These are phyloP conservation scores for Candida dendrica DNA, from an alignment of 805 yeast species.

Conservation along the genomic window DNA sequence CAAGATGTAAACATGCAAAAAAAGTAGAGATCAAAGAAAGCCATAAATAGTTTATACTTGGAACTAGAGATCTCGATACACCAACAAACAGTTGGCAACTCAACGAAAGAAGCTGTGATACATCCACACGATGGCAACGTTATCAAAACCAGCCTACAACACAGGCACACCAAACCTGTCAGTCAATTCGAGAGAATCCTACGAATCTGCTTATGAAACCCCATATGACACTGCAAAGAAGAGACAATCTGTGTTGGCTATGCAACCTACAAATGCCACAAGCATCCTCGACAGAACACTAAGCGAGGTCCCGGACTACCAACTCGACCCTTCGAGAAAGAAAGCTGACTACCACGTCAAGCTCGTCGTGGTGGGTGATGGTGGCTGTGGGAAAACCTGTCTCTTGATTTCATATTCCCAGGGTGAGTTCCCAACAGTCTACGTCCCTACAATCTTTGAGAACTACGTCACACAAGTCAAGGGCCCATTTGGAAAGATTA, in stretches of 20 bases:
- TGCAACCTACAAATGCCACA: neutral
- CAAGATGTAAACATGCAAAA: no score
- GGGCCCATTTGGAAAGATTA: constrained; percentile 39
- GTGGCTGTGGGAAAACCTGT: constrained; percentile 88
- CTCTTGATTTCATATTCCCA: constrained; percentile 58
- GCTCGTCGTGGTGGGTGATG: constrained; percentile 82
- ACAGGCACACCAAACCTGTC: neutral
- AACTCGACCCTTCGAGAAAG: constrained; percentile 17
- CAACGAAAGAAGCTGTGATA: no score
- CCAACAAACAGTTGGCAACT: no score
- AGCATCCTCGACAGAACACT: constrained; percentile 2
- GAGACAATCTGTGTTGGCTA: constrained; percentile 8
- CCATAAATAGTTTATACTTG: no score
- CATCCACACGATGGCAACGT: no score
- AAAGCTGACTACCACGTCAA: constrained; percentile 37
- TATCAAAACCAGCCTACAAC: constrained; percentile 3
- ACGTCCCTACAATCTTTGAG: constrained; percentile 81
- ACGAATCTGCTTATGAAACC: constrained; percentile 16
- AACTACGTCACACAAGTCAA: constrained; percentile 58
- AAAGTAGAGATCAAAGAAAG: no score
- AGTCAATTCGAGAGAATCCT: constrained; percentile 1
- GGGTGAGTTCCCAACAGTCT: constrained; percentile 61
- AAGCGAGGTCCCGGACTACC: constrained; percentile 21
- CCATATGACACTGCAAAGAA: constrained; percentile 23
- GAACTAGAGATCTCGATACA: no score